Evolutionary conservation across 345 rosid species (phyloP).

Genomic region (Eucalyptus rudis): DNA sequence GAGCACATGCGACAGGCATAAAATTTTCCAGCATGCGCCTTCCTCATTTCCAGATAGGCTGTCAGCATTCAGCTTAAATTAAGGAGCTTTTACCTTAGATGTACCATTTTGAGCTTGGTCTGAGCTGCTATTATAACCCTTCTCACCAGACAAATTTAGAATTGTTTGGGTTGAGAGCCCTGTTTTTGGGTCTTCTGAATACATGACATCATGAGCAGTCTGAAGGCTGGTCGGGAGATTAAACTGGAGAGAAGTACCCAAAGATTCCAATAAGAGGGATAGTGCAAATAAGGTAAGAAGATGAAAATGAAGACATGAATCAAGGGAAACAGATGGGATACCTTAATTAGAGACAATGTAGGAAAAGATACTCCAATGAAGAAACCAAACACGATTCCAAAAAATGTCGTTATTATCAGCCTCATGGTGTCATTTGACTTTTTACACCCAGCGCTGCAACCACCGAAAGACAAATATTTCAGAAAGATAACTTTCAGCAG

Average conservation of each 20-base stretch:
- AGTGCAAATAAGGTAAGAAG: not conserved
- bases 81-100: not conserved
- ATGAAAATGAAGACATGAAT: not conserved
- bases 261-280: not conserved
- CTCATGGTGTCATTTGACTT: slow-evolving; percentile 75
- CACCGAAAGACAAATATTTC: not conserved
- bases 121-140: slow-evolving; percentile 12
- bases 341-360: slow-evolving; percentile 60
- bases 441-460: slow-evolving; percentile 37
- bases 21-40: not conserved
- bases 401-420: slow-evolving; percentile 42
- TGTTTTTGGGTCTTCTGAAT: slow-evolving; percentile 28
- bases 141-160: slow-evolving; percentile 22
- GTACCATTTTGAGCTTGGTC: slow-evolving; percentile 1
- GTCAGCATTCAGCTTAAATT: not conserved
- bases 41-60: not conserved
- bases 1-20: not conserved
- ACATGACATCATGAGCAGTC: slow-evolving; percentile 24
- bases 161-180: slow-evolving; percentile 21
- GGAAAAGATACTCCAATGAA: slow-evolving; percentile 73
- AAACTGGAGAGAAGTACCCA: slow-evolving; percentile 14
- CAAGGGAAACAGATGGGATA: not conserved
- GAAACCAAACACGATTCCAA: slow-evolving; percentile 72
- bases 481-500: not conserved
- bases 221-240: slow-evolving; percentile 46